Evolutionary conservation across 148 eudicot genomes (phyloP), one percentile per base, ranked within the genome.

Genomic region (Rheum nobile): DNA sequence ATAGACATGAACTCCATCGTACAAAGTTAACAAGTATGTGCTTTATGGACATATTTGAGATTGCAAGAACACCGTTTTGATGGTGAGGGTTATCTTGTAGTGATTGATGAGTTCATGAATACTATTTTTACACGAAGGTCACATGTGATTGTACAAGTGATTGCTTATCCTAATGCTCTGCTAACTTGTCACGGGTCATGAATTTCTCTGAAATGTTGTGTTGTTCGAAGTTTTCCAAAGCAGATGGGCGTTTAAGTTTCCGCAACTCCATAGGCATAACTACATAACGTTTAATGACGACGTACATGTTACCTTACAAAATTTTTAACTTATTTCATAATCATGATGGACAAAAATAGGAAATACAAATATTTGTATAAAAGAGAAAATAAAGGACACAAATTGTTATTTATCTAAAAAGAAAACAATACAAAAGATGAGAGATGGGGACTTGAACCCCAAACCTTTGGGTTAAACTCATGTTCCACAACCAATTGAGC

Each of bases 191-290:
- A 65, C 34, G 10, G 22, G 22, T 65, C 32, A 9, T 34, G 70
- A 68, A 71, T 39, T 38, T 41, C n/a, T 71, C 11, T 57, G 65
- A 31, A 59, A n/a, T 57, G 46, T 44, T 69, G 11, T 78, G 80
- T 83, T 91, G 98, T 94, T 94, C 85, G 98, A 94, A 87, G 98
- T 91, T 87, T 91, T 94, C 75, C 98, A 94, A 85, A 94, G 90
- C 86, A 94, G 91, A 87, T 94, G 98, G 98, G 98, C 98, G 54
- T 89, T 94, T 77, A 89, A 83, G 82, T 74, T 94, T 71, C 80
- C 91, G 88, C 97, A 94, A 87, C 96, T 97, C 59, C 91, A 91
- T 78, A 85, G 98, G 79, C 78, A 87, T 74, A 88, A 73, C 68
- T 94, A 94, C 85, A 84, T 97, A 83, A 94, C 90, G 97, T 94